phyloP scores from a whole-genome alignment of 2,329 filamentous ascomycete genomes.

The Sporothrix brasiliensis region DNA sequence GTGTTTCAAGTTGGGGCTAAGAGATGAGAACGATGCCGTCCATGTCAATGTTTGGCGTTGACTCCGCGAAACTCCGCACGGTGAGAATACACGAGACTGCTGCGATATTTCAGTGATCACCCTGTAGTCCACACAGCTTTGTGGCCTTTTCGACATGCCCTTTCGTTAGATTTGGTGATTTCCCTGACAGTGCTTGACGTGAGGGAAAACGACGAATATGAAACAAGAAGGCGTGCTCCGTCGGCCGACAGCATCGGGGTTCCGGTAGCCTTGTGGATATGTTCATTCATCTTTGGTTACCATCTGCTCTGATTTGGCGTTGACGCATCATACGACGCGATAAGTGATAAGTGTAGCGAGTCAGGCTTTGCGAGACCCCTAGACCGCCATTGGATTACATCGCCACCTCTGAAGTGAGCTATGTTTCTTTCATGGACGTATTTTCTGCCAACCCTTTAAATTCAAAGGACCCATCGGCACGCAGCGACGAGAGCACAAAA shows the following conservation, averaged over 20 bases:
- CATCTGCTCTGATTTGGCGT: not conserved
- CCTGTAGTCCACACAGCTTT: not conserved
- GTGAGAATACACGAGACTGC: not conserved
- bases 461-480: not conserved
- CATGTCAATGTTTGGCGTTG: not conserved
- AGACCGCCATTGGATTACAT: not conserved
- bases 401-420: no score
- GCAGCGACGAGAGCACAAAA: not conserved
- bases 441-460: not conserved
- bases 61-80: constrained; percentile 3
- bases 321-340: not conserved
- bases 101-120: not conserved
- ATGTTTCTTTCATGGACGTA: not conserved
- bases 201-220: not conserved
- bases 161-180: not conserved
- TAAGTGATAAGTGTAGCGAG: not conserved
- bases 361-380: not conserved
- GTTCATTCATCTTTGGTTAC: not conserved
- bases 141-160: not conserved
- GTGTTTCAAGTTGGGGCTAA: not conserved
- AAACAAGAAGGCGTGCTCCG: not conserved
- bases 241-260: not conserved
- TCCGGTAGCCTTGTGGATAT: not conserved
- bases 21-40: not conserved
- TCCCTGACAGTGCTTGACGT: not conserved